These are phyloP conservation scores for Waitea zeae DNA, from an alignment of 1,284 basidiomycete genomes.

Conservation along the genomic window DNA sequence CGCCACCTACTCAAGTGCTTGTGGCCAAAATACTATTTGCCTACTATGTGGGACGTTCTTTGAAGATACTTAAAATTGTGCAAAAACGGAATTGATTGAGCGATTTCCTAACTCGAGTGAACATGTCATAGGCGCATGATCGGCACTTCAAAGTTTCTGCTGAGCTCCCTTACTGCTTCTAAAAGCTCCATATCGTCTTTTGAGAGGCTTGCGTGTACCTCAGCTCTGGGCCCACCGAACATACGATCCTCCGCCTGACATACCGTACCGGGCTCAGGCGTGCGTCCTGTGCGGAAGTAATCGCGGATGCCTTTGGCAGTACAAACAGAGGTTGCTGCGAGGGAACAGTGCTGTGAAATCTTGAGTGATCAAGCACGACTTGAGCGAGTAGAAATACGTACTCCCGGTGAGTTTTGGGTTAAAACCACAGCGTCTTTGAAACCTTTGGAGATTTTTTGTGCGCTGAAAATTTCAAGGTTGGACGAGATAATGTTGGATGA, in stretches of 20 bases:
- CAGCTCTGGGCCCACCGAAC: constrained; percentile 6
- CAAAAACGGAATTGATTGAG: too few relatives aligned
- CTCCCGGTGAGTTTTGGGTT: background rate
- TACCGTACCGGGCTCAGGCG: constrained; percentile 22
- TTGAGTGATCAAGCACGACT: background rate
- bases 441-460: background rate
- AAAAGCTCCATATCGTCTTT: constrained; percentile 7
- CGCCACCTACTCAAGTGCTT: too few relatives aligned
- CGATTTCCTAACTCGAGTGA: too few relatives aligned
- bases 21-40: too few relatives aligned
- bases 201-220: constrained; percentile 3
- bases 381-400: background rate
- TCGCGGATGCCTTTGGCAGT: constrained; percentile 19
- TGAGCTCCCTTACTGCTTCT: constrained; percentile 7
- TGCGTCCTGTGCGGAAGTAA: constrained; percentile 22
- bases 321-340: constrained; percentile 23
- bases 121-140: background rate
- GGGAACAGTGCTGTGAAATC: constrained; percentile 17
- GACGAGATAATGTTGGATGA: background rate
- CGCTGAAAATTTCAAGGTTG: background rate
- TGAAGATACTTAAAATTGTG: too few relatives aligned
- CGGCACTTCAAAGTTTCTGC: background rate
- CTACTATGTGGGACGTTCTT: too few relatives aligned
- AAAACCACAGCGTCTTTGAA: background rate
- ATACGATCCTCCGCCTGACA: constrained; percentile 14